Conservation (phyloP, 2,329 filamentous ascomycete species). For the Cladosporium oxysporum region DNA sequence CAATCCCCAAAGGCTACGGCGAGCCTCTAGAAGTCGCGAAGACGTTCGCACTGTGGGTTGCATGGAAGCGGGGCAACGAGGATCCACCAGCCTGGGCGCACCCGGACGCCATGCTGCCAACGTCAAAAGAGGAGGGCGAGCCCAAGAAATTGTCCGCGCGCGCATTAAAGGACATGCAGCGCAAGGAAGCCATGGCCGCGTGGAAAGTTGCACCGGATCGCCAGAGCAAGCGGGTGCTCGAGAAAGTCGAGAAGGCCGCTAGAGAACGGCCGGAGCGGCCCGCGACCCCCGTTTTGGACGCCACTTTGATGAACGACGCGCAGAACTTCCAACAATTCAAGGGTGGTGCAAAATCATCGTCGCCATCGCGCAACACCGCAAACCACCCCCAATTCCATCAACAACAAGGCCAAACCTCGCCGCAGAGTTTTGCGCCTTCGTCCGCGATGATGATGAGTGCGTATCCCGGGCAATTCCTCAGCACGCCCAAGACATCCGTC, state of each 20-base stretch:
- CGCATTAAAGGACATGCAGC: constrained; percentile 58
- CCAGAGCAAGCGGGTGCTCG: constrained; percentile 9
- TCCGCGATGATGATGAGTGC: constrained; percentile 32
- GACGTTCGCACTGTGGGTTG: constrained; percentile 65
- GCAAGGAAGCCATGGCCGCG: constrained; percentile 50
- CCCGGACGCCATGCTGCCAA: constrained; percentile 56
- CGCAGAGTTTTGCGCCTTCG: constrained; percentile 24
- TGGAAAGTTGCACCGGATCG: constrained; percentile 29
- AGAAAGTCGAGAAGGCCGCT: constrained; percentile 11
- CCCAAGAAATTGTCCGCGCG: constrained; percentile 57
- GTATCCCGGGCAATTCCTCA: constrained; percentile 41
- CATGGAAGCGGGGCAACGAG: constrained; percentile 68
- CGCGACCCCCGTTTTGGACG: constrained; percentile 4
- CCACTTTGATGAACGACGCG: constrained; percentile 18
- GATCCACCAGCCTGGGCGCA: constrained; percentile 63
- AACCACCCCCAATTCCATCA: constrained; percentile 28
- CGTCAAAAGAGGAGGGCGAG: constrained; percentile 50
- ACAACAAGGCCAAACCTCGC: constrained; percentile 21
- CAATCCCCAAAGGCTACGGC: constrained; percentile 63
- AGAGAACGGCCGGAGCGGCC: background rate
- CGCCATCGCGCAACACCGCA: constrained; percentile 37
- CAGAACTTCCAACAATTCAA: constrained; percentile 9
- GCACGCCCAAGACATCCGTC: constrained; percentile 58
- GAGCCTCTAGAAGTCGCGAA: constrained; percentile 63
- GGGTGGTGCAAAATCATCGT: constrained; percentile 30